phyloP scores from a whole-genome alignment of 2,329 filamentous ascomycete genomes.

The Fusarium sambucinum region DNA sequence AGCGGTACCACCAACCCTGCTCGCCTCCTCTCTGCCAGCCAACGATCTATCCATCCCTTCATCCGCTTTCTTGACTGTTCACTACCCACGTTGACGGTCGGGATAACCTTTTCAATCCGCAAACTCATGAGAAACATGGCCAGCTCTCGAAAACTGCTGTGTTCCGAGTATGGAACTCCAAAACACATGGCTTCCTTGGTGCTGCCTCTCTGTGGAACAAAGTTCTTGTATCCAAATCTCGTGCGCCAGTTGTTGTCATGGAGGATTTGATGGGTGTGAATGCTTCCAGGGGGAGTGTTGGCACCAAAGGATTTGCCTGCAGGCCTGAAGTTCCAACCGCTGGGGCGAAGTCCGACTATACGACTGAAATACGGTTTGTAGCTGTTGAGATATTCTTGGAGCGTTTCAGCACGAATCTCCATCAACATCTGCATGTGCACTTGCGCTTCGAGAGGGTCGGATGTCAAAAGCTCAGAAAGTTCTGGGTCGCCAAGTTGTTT shows the following conservation, averaged over 20 bases:
- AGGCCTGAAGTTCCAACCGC: slow-evolving; percentile 92
- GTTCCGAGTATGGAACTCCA: slow-evolving; percentile 95
- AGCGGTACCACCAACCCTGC: slow-evolving; percentile 65
- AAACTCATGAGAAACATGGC: slow-evolving; percentile 92
- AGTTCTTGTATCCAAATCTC: slow-evolving; percentile 76
- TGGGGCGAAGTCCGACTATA: slow-evolving; percentile 90
- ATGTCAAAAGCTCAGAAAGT: slow-evolving; percentile 80
- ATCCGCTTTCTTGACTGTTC: slow-evolving; percentile 68
- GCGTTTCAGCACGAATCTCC: slow-evolving; percentile 90
- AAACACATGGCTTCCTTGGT: slow-evolving; percentile 87
- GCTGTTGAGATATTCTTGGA: slow-evolving; percentile 86
- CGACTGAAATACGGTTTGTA: slow-evolving; percentile 86
- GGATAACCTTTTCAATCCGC: slow-evolving; percentile 88
- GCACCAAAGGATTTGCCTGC: slow-evolving; percentile 67
- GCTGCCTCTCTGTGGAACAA: slow-evolving; percentile 85
- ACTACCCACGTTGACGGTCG: slow-evolving; percentile 86
- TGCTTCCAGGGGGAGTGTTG: slow-evolving; percentile 61
- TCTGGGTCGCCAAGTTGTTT: slow-evolving; percentile 87
- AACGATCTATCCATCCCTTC: slow-evolving; percentile 74
- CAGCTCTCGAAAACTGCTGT: slow-evolving; percentile 93
- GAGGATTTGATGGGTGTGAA: slow-evolving; percentile 64
- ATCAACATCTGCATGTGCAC: slow-evolving; percentile 98
- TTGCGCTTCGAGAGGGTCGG: slow-evolving; percentile 84
- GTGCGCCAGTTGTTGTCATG: slow-evolving; percentile 79
- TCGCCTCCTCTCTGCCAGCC: slow-evolving; percentile 68